Base-by-base conservation (phyloP, 257 asterid genomes). In the Penstemon eatonii region DNA sequence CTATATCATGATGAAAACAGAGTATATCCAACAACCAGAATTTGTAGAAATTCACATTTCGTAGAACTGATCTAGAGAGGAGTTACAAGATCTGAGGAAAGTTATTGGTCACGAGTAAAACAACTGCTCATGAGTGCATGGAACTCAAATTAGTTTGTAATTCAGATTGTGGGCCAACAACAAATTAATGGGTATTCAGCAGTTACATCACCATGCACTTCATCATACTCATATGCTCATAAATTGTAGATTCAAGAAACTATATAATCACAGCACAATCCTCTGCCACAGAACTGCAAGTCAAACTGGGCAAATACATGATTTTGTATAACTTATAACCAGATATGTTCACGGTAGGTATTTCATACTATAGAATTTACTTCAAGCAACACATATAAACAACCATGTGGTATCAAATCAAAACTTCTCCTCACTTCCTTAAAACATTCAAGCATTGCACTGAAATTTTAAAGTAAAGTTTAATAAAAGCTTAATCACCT, bases 401-500 rank as follows among this genome's bases (percentile, higher is more conserved):
- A 56, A 64, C 44, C 45, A 57, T 57, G 49, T 10, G n/a, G n/a
- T 38, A 53, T 66, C 47, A 68, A 13, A 38, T 8, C 55, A 61
- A 62, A 70, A 40, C 5, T 51, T 52, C 18, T 4, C 65, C 64
- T 8, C 64, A 71, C 53, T 61, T 61, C 63, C 69, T n/a, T n/a
- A n/a, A n/a, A n/a, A n/a, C n/a, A 15, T 15, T 15, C 18, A 15
- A 15, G 18, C 18, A 62, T 60, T 46, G 56, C 5, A 39, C 54
- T 66, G 65, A 64, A 71, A 63, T 19, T 62, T 52, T 63, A 71
- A 56, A 71, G 9, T 39, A 69, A 69, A 58, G 5, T 51, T 58
- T 43, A 47, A 15, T 39, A 12, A 61, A 37, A 36, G 57, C 70
- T 44, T 50, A 63, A 71, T 63, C 57, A 54, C 51, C 25, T 55